Conservation (phyloP, 2,329 filamentous ascomycete species). For the Fusarium buxicola region DNA sequence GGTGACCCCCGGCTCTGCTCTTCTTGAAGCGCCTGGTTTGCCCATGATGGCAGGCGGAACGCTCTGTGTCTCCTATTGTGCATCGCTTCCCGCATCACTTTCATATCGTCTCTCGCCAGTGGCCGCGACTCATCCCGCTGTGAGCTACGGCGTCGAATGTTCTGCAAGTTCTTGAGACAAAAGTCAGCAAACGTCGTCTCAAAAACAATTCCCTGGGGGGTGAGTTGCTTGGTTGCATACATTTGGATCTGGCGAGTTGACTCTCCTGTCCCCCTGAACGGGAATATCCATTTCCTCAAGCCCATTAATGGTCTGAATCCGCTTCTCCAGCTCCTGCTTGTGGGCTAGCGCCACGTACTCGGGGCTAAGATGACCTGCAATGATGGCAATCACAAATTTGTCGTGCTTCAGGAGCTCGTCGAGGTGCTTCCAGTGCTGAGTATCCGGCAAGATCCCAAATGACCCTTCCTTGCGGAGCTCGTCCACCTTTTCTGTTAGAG, state of each 20-base stretch:
- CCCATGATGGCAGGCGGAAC: constrained; percentile 49
- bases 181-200: constrained; percentile 23
- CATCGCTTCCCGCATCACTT: constrained; percentile 50
- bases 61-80: constrained; percentile 44
- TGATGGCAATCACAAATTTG: constrained; percentile 49
- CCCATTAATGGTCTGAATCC: constrained; percentile 42
- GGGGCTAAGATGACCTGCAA: constrained; percentile 43
- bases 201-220: not conserved
- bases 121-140: constrained; percentile 19
- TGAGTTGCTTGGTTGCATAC: constrained; percentile 45
- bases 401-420: constrained; percentile 41
- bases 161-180: constrained; percentile 48
- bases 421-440: constrained; percentile 52
- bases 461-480: constrained; percentile 38
- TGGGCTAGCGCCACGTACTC: constrained; percentile 46
- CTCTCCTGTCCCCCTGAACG: constrained; percentile 33
- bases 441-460: constrained; percentile 49
- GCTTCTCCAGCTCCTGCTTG: constrained; percentile 43
- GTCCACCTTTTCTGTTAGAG: constrained; percentile 44
- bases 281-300: constrained; percentile 45
- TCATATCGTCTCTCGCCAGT: constrained; percentile 46
- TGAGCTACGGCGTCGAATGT: constrained; percentile 42
- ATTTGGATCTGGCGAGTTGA: constrained; percentile 45
- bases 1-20: constrained; percentile 28
- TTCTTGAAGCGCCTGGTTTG: constrained; percentile 45